phyloP scores from a whole-genome alignment of 352 stramenopile genomes.

The Globisporangium recalcitrans region DNA sequence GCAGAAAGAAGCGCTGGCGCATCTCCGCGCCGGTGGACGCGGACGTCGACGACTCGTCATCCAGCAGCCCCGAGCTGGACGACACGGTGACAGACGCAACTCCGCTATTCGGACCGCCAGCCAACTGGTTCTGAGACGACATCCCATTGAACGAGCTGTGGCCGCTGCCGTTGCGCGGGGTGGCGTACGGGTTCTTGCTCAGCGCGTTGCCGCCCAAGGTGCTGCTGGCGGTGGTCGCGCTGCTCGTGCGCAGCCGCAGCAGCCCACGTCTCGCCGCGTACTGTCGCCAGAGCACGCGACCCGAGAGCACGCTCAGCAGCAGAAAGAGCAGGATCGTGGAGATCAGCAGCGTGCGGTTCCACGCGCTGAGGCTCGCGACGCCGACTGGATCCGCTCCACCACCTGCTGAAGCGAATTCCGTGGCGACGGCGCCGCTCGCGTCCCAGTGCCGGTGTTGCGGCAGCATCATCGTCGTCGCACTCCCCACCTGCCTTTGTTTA shows the following conservation, averaged over 20 bases:
- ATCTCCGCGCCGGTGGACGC: slow-evolving; percentile 72
- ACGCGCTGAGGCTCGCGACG: slow-evolving; percentile 33
- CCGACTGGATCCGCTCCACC: neutral
- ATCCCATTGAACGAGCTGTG: slow-evolving; percentile 28
- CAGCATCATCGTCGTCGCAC: slow-evolving; percentile 2
- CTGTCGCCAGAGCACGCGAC: slow-evolving; percentile 43
- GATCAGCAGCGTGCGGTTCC: slow-evolving; percentile 41
- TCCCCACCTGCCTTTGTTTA: neutral
- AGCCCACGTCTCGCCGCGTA: slow-evolving; percentile 31
- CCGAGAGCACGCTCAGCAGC: slow-evolving; percentile 50
- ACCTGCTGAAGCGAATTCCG: neutral
- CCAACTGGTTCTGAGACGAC: slow-evolving; percentile 12
- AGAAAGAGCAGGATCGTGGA: slow-evolving; percentile 59
- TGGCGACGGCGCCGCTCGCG: neutral
- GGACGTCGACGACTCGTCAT: slow-evolving; percentile 44
- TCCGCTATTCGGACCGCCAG: neutral
- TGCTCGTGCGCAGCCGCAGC: slow-evolving; percentile 6
- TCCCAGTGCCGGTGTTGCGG: slow-evolving; percentile 3
- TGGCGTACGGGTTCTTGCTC: slow-evolving; percentile 14
- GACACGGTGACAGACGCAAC: slow-evolving; percentile 12
- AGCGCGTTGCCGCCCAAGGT: slow-evolving; percentile 1
- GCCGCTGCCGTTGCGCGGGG: slow-evolving; percentile 8
- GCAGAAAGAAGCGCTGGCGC: slow-evolving; percentile 62
- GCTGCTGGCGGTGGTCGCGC: neutral
- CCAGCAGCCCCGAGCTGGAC: slow-evolving; percentile 36